Conservation (phyloP, 768 basidiomycete genomes). For the Porphyrellus cyaneotinctus region DNA sequence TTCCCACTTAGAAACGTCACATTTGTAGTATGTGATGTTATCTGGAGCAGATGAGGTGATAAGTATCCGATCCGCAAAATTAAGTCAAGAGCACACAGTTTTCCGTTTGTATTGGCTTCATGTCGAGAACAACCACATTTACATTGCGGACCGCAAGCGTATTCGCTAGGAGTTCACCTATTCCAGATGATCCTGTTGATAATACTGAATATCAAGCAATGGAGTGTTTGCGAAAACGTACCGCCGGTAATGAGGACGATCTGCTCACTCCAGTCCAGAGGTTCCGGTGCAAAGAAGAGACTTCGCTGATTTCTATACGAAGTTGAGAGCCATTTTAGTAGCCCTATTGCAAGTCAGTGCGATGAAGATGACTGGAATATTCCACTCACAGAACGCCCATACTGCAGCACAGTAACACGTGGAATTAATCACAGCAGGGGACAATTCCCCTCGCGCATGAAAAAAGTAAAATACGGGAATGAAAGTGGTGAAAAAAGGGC, state of each 20-base stretch:
- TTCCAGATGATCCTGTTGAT: constrained; percentile 74
- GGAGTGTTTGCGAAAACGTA: constrained; percentile 29
- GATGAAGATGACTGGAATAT: neutral
- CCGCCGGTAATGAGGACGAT: constrained; percentile 91
- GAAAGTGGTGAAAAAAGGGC: constrained; percentile 81
- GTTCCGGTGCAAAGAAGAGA: constrained; percentile 54
- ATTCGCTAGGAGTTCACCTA: constrained; percentile 85
- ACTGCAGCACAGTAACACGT: constrained; percentile 55
- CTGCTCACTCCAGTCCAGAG: constrained; percentile 83
- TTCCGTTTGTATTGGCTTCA: constrained; percentile 71
- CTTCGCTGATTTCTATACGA: constrained; percentile 74
- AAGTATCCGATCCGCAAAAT: neutral
- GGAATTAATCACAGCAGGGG: constrained; percentile 50
- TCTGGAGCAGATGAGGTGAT: constrained; percentile 39
- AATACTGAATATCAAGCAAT: neutral
- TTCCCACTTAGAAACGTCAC: constrained; percentile 87
- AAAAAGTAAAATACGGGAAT: constrained; percentile 76
- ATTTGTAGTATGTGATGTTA: constrained; percentile 82
- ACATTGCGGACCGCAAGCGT: constrained; percentile 81
- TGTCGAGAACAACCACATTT: constrained; percentile 80
- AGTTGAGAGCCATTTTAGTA: constrained; percentile 63
- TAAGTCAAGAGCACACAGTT: constrained; percentile 49
- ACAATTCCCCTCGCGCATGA: constrained; percentile 53
- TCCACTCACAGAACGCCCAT: constrained; percentile 61
- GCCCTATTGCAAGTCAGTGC: constrained; percentile 42